Evolutionary conservation across 1,139 yeast species (phyloP), one percentile per base, ranked within the genome.

Genomic region (Candida sanyaensis): DNA sequence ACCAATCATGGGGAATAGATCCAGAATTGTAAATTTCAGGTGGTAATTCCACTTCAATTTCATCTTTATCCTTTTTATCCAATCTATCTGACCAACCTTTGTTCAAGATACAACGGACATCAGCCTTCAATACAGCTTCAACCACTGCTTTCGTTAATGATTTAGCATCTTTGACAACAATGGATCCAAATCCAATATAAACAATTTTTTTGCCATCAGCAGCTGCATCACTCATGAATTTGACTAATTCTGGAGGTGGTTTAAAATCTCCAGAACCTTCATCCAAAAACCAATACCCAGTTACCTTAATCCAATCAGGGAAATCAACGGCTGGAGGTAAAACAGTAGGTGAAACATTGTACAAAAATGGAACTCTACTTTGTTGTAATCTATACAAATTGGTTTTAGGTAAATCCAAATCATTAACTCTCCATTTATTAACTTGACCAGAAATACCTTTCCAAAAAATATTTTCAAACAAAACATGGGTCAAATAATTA

Each of bases 51-150:
- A 83, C 64, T 54, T 84, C 88, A 6, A 77, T 60, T 32, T 49
- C 49, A 17, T 53, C 48, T 28, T 54, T 50, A 24, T 51, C 51
- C 29, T 52, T 65, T 7, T 54, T 64, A 11, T 67, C 68, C 37
- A 84, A 64, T 44, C 97, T 71, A 56, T 88, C 96, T 0, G 96
- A 88, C 99, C 99, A 92, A 0, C 99, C 99, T 63, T 92, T 91
- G 57, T 91, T 90, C 56, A 93, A 70, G 42, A 92, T 82, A 67
- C 97, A 92, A 51, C 91, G 72, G 1, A 92, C 96, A 56, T 81
- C 96, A 5, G 96, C 84, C 44, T 81, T 81, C 11, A 75, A 55
- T 2, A 92, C 96, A 0, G 96, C 93, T 29, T 86, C 86, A 17
- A 86, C 80, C 12, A 93, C 82, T 0, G 96, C 89, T 54, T 77